Base-by-base conservation (phyloP, 2,329 filamentous ascomycete species). In the Coniochaeta ligniaria region DNA sequence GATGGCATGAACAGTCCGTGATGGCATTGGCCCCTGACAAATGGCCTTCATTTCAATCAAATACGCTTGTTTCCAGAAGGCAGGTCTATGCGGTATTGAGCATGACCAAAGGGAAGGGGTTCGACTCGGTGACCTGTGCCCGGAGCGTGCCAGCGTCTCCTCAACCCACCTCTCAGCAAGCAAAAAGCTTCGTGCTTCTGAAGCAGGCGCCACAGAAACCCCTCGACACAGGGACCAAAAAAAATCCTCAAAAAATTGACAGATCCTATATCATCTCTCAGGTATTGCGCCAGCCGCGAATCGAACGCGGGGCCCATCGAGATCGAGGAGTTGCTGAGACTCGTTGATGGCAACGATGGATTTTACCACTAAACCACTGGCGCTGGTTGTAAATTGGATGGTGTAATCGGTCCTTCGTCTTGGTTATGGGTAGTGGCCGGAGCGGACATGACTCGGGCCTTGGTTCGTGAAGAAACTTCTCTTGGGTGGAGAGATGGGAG, bases 361-460 rank as follows among this genome's bases (percentile, higher is more conserved):
- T 78, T 77, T 76, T 78, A 78, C 75, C 76, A 76, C 74, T 78
- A 77, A 77, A 77, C 75, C 75, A 78, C 74, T 74, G 67, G 58
- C 61, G 61, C 61, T 61, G 22, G 20, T 22, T 47, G n/a, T 2
- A 17, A 22, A 22, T 47, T 24, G 14, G 43, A 47, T 47, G 20
- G 5, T 47, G 22, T 47, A 12, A 6, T 24, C 43, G n/a, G 20
- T 14, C 20, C 43, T 47, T 47, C 43, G 43, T 24, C n/a, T 11
- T 4, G 43, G 4, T 24, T 22, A 47, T 22, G 20, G 14, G 11
- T 24, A 24, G 43, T 24, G n/a, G 43, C 4, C 20, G 43, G 20
- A 11, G 20, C 8, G 20, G 43, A 47, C 43, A 47, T 47, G 43
- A 47, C 43, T 22, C 43, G 43, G 20, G n/a, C 7, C 12, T 2